phyloP scores from a whole-genome alignment of 2,329 filamentous ascomycete genomes.

The Xylaria hypoxylon region DNA sequence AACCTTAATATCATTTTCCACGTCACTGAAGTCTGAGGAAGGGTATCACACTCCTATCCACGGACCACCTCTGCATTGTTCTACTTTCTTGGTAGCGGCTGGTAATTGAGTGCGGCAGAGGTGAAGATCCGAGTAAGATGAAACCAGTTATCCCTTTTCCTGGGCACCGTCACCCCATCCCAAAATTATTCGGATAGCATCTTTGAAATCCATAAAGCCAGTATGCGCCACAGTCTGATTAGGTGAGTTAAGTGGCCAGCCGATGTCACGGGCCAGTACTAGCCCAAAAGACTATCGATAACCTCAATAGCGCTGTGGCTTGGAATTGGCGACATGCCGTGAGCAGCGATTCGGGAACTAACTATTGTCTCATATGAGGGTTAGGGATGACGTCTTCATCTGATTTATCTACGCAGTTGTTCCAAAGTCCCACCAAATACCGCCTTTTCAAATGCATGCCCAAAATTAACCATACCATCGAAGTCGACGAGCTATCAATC shows the following conservation, averaged over 20 bases:
- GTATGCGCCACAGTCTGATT: neutral
- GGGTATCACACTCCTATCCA: too few relatives aligned
- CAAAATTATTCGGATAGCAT: neutral
- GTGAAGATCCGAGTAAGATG: slow-evolving; percentile 1
- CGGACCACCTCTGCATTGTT: neutral
- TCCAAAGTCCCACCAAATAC: neutral
- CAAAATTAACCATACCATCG: neutral
- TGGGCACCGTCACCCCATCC: neutral
- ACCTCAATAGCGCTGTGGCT: too few relatives aligned
- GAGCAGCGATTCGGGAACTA: too few relatives aligned
- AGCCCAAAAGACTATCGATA: too few relatives aligned
- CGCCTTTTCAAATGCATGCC: slow-evolving; percentile 2
- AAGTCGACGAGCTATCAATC: slow-evolving; percentile 5
- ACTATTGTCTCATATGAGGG: too few relatives aligned
- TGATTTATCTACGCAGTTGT: too few relatives aligned
- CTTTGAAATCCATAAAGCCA: neutral
- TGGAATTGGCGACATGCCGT: too few relatives aligned
- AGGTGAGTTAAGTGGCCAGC: neutral
- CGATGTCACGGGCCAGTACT: neutral
- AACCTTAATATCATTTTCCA: too few relatives aligned
- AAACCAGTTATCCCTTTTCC: slow-evolving; percentile 1
- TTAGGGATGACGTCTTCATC: too few relatives aligned
- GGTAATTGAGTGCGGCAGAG: neutral
- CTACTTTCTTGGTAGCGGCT: neutral
- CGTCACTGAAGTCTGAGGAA: too few relatives aligned